Percentiles rank a stretch among this genome's conserved stretches.
phyloP scores from a whole-genome alignment of 140 eudicot genomes.

The Stevia rebaudiana region DNA sequence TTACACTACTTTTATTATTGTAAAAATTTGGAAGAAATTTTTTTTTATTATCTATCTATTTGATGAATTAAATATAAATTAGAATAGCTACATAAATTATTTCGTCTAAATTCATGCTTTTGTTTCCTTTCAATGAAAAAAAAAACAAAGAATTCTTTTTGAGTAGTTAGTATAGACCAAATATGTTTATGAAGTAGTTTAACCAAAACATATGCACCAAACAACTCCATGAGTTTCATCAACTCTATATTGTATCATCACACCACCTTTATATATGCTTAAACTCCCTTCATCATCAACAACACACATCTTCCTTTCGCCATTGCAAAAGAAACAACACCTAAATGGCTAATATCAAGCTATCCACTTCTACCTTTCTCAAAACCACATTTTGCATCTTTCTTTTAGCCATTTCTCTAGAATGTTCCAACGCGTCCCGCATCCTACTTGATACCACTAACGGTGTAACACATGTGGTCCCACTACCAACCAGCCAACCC shows the following conservation, averaged over 20 bases:
- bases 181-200: conserved; percentile 20
- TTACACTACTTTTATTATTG: too few relatives aligned
- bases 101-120: too few relatives aligned
- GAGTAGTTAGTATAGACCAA: conserved; percentile 18
- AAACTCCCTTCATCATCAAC: conserved; percentile 15
- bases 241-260: conserved; percentile 26
- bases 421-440: conserved; percentile 42
- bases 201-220: conserved; percentile 35
- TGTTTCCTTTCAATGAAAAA: too few relatives aligned
- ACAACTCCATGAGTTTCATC: conserved; percentile 32
- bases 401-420: conserved; percentile 43
- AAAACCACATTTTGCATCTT: conserved; percentile 39
- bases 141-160: background rate
- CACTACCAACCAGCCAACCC: conserved; percentile 23
- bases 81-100: too few relatives aligned
- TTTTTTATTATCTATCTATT: too few relatives aligned
- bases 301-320: conserved; percentile 19
- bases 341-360: conserved; percentile 10
- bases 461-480: conserved; percentile 13
- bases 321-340: background rate
- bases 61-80: too few relatives aligned
- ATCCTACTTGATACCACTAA: conserved; percentile 35
- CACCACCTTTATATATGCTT: conserved; percentile 10
- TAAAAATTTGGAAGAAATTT: too few relatives aligned
- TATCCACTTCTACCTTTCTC: conserved; percentile 19